Evolutionary conservation across 2,329 filamentous ascomycete species (phyloP).

Genomic region (Pyrenochaeta sp.): DNA sequence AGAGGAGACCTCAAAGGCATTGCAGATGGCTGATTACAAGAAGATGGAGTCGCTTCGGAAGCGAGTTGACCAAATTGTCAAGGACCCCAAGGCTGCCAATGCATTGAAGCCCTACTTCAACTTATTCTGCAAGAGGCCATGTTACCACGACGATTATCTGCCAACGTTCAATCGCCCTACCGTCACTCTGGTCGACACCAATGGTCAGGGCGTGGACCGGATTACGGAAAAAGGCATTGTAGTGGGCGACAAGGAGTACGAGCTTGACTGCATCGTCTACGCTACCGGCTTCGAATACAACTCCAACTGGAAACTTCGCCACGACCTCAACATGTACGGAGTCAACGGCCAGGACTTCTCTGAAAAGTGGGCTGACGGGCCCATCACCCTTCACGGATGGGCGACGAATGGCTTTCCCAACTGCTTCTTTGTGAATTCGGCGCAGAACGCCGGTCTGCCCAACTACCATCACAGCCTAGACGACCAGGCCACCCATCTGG

Average conservation of each 20-base stretch:
- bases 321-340: slow-evolving; percentile 53
- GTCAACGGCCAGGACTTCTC: slow-evolving; percentile 54
- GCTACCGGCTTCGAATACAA: slow-evolving; percentile 55
- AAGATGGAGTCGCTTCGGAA: slow-evolving; percentile 54
- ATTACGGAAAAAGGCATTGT: slow-evolving; percentile 54
- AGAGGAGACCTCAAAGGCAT: slow-evolving; percentile 19
- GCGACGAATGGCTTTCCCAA: slow-evolving; percentile 62
- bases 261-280: slow-evolving; percentile 57
- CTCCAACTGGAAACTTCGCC: slow-evolving; percentile 40
- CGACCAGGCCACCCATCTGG: slow-evolving; percentile 51
- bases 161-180: slow-evolving; percentile 64
- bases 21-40: slow-evolving; percentile 44
- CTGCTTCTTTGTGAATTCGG: slow-evolving; percentile 53
- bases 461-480: slow-evolving; percentile 36
- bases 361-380: slow-evolving; percentile 56
- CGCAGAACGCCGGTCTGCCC: slow-evolving; percentile 28
- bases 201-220: slow-evolving; percentile 59
- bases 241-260: slow-evolving; percentile 57
- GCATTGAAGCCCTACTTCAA: slow-evolving; percentile 67
- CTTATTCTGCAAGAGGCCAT: slow-evolving; percentile 69
- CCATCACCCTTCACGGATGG: slow-evolving; percentile 62
- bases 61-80: slow-evolving; percentile 60
- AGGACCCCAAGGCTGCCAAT: slow-evolving; percentile 59
- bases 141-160: slow-evolving; percentile 68
- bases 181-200: slow-evolving; percentile 68